Evolutionary conservation across 805 yeast genomes (phyloP).

Genomic region (Naumovozyma dairenensis): DNA sequence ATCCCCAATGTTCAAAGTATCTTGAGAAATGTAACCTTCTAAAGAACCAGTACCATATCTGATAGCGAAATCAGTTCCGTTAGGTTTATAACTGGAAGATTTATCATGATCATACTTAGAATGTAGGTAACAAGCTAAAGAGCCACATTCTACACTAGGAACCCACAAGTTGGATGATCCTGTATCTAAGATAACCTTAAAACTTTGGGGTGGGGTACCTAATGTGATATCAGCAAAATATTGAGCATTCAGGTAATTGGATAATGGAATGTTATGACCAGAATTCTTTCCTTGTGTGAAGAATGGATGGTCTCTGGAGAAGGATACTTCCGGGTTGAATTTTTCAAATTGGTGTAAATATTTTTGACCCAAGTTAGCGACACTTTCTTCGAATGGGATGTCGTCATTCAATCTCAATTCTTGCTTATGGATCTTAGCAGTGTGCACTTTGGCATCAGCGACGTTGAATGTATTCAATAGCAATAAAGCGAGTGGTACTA

Average conservation of each 20-base stretch:
- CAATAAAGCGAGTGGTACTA: constrained; percentile 24
- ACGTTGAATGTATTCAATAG: constrained; percentile 14
- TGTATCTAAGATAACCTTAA: constrained; percentile 91
- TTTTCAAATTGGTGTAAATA: constrained; percentile 43
- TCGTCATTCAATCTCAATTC: constrained; percentile 42
- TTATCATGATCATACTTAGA: constrained; percentile 76
- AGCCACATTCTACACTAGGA: constrained; percentile 79
- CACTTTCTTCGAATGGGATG: constrained; percentile 41
- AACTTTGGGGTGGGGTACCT: constrained; percentile 89
- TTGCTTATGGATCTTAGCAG: constrained; percentile 49
- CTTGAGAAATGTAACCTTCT: constrained; percentile 88
- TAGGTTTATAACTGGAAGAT: constrained; percentile 76
- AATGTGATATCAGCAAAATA: constrained; percentile 83
- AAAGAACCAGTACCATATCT: constrained; percentile 89
- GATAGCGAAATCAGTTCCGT: constrained; percentile 79
- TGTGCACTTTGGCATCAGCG: constrained; percentile 43
- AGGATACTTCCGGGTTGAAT: constrained; percentile 33
- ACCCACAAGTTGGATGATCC: constrained; percentile 98
- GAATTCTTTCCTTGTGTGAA: constrained; percentile 12
- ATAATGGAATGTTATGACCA: constrained; percentile 71
- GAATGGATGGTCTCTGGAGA: constrained; percentile 19
- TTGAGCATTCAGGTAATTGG: constrained; percentile 93
- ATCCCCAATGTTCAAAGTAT: constrained; percentile 63
- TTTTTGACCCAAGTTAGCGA: constrained; percentile 50
- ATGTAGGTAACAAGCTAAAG: constrained; percentile 93